phyloP scores from a whole-genome alignment of 2,329 filamentous ascomycete genomes.

The Aspergillus novofumigatus region DNA sequence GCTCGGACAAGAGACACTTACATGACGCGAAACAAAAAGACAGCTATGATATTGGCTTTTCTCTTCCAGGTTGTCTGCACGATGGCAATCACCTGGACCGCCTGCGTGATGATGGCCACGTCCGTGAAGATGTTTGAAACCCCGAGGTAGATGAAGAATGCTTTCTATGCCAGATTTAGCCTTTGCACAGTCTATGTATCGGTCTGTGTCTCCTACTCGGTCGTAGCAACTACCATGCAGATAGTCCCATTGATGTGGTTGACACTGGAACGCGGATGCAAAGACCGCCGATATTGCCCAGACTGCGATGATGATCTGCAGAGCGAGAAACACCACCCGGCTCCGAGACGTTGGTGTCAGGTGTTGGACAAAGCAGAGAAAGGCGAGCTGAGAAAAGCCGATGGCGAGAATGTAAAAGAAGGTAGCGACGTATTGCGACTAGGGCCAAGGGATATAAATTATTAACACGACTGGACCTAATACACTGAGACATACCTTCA shows the following conservation, averaged over 20 bases:
- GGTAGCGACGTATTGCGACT: constrained; percentile 21
- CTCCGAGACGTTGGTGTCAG: constrained; percentile 18
- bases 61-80: constrained; percentile 19
- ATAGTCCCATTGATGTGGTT: constrained; percentile 17
- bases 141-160: constrained; percentile 25
- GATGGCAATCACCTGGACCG: constrained; percentile 18
- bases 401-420: constrained; percentile 21
- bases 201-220: constrained; percentile 9
- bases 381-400: constrained; percentile 21
- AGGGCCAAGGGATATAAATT: not conserved
- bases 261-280: constrained; percentile 18
- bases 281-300: constrained; percentile 17
- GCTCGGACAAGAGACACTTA: constrained; percentile 10
- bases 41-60: constrained; percentile 13
- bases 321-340: constrained; percentile 10
- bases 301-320: constrained; percentile 10
- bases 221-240: constrained; percentile 17
- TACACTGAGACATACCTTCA: constrained; percentile 17
- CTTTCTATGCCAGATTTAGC: constrained; percentile 5
- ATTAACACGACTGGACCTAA: not conserved
- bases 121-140: constrained; percentile 25
- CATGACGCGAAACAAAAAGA: constrained; percentile 22
- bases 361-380: constrained; percentile 21
- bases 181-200: not conserved
- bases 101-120: constrained; percentile 19